These are phyloP conservation scores for Biancaea sappan DNA, from an alignment of 306 rosid species.

Conservation along the genomic window DNA sequence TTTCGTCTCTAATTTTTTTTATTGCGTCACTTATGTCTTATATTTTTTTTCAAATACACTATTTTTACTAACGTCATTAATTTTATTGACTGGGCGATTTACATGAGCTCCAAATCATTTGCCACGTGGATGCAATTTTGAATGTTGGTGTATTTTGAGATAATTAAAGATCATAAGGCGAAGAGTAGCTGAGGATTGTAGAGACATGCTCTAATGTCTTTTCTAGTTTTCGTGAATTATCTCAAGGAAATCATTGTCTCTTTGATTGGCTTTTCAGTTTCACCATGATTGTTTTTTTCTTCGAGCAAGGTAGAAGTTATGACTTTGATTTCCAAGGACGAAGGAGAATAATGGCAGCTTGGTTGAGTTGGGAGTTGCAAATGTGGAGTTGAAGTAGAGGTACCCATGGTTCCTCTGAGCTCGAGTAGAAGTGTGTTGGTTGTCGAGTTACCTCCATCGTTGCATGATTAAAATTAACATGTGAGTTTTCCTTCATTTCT, in stretches of 20 bases:
- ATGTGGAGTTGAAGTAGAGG: slow-evolving; percentile 45
- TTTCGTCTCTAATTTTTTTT: too few species aligned
- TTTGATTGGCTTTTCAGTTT: slow-evolving; percentile 64
- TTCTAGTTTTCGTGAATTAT: slow-evolving; percentile 56
- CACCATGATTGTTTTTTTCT: slow-evolving; percentile 54
- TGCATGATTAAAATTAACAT: slow-evolving; percentile 43
- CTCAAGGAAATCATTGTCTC: slow-evolving; percentile 61
- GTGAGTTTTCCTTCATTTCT: slow-evolving; percentile 38
- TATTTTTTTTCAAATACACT: too few species aligned
- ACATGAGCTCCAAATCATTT: too few species aligned
- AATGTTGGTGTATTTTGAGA: slow-evolving; percentile 50
- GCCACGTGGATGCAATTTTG: too few species aligned
- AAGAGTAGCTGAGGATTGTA: slow-evolving; percentile 57
- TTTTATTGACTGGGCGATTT: too few species aligned
- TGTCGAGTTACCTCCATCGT: slow-evolving; percentile 44
- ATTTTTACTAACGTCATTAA: too few species aligned
- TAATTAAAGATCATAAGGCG: slow-evolving; percentile 47
- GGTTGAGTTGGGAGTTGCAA: slow-evolving; percentile 55
- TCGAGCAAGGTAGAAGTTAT: slow-evolving; percentile 25
- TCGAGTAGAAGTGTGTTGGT: slow-evolving; percentile 40
- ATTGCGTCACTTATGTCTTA: too few species aligned
- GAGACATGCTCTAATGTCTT: slow-evolving; percentile 56
- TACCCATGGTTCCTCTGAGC: slow-evolving; percentile 54
- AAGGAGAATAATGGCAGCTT: slow-evolving; percentile 65
- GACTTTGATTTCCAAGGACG: slow-evolving; percentile 64